Evolutionary conservation across 1,139 yeast species (phyloP), one percentile per base, ranked within the genome.

Genomic region (Taphrina deformans): DNA sequence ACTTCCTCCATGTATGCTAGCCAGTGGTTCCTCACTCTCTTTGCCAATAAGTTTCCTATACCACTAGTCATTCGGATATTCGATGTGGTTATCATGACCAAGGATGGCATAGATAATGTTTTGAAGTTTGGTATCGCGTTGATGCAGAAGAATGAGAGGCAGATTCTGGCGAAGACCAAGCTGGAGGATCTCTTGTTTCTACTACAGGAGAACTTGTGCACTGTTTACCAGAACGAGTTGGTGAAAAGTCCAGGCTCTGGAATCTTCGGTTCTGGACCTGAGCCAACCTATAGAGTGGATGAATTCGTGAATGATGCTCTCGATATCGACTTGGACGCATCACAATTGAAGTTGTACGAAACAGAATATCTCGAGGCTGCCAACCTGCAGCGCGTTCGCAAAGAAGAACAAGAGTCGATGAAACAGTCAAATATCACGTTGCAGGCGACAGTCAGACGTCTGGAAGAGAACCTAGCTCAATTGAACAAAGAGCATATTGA

Each of bases 21-120:
- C 0, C 97, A 93, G 75, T 93, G 98, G 98, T 91, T 93, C 73
- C 80, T 91, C 71, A 93, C 99, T 0, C 82, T 93, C 70, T 93
- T 93, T 77, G 96, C 97, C 14, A 93, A 93, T 78, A 88, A 89
- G 73, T 89, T 92, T 75, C 98, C 99, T 14, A 78, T 89, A 62
- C 88, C 85, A 65, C 86, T 90, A 72, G 96, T 90, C 46, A 79
- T 89, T 69, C 81, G 96, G 66, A 88, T 93, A 52, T 88, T 85
- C 74, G 98, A 93, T 77, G 83, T 89, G 65, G 84, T 93, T 18
- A 83, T 93, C 58, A n/a, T 59, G 26, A 51, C 44, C 9, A 87
- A 96, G 5, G 97, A 92, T 76, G 98, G 98, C 33, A 79, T 87
- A 65, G 97, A 91, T 74, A 85, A 95, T 1, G 79, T 92, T 63